Conservation (phyloP, 1,284 basidiomycete genomes). For the Malassezia pachydermatis region DNA sequence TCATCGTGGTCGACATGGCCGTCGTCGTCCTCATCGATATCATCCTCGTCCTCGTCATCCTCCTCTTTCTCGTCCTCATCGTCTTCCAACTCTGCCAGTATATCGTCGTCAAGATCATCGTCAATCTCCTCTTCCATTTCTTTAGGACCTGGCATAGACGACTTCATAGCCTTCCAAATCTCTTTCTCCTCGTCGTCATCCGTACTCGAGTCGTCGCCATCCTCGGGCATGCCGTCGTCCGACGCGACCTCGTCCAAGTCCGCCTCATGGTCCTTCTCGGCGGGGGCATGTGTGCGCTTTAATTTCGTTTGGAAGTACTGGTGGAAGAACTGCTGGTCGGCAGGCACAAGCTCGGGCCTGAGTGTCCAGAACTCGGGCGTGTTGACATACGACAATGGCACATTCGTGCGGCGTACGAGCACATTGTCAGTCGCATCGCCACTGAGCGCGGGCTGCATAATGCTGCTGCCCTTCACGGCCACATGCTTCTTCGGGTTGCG, state of each 20-base stretch:
- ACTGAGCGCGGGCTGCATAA: slow-evolving; percentile 75
- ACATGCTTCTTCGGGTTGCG: slow-evolving; percentile 82
- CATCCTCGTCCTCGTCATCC: slow-evolving; percentile 10
- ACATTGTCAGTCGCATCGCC: slow-evolving; percentile 52
- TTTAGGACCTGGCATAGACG: slow-evolving; percentile 52
- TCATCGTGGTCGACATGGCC: slow-evolving; percentile 23
- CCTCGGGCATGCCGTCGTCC: slow-evolving; percentile 13
- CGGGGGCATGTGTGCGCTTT: slow-evolving; percentile 21
- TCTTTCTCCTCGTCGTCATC: slow-evolving; percentile 47
- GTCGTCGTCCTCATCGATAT: slow-evolving; percentile 11
- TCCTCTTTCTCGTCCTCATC: slow-evolving; percentile 20
- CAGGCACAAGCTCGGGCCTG: slow-evolving; percentile 65
- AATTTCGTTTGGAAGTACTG: slow-evolving; percentile 43
- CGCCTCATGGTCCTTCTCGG: slow-evolving; percentile 37
- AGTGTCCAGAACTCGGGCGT: slow-evolving; percentile 68
- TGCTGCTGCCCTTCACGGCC: slow-evolving; percentile 63
- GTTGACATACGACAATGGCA: slow-evolving; percentile 58
- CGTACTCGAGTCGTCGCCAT: slow-evolving; percentile 24
- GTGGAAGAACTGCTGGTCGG: slow-evolving; percentile 56
- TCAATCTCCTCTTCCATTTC: slow-evolving; percentile 52
- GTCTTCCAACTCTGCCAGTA: slow-evolving; percentile 13
- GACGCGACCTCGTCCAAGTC: slow-evolving; percentile 23
- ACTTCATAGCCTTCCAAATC: slow-evolving; percentile 51
- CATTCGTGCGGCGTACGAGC: slow-evolving; percentile 52
- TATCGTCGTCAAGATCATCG: slow-evolving; percentile 24